These are phyloP conservation scores for Botryotinia narcissicola DNA, from an alignment of 2,329 filamentous ascomycete species.

Conservation along the genomic window DNA sequence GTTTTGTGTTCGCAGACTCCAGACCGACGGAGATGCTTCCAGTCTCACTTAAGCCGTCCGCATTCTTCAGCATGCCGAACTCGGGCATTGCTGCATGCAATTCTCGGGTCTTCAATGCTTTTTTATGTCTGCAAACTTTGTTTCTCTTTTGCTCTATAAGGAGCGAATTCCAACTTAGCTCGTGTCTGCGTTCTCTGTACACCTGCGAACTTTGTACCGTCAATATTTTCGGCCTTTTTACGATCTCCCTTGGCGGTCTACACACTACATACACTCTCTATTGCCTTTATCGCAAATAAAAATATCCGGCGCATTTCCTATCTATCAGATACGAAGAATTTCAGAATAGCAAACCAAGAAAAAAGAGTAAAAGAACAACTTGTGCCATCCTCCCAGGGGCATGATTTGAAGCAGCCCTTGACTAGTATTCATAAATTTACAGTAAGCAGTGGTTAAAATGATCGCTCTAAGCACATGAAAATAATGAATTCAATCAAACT, in stretches of 20 bases:
- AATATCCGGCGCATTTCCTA: background rate
- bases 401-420: background rate
- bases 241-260: background rate
- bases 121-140: background rate
- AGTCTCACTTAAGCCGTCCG: slow-evolving; percentile 1
- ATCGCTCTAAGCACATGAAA: background rate
- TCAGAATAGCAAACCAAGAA: no score
- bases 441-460: no score
- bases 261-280: background rate
- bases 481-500: background rate
- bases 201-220: background rate
- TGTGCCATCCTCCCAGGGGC: background rate
- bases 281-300: background rate
- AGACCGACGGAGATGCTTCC: background rate
- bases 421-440: background rate
- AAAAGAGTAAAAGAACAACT: background rate
- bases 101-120: background rate
- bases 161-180: background rate
- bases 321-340: background rate
- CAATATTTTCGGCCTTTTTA: background rate
- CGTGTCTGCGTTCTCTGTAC: background rate
- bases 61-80: slow-evolving; percentile 4
- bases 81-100: background rate
- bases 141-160: background rate
- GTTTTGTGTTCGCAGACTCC: background rate